Evolutionary conservation across 345 rosid genomes (phyloP).

Genomic region (Barbarea vulgaris): DNA sequence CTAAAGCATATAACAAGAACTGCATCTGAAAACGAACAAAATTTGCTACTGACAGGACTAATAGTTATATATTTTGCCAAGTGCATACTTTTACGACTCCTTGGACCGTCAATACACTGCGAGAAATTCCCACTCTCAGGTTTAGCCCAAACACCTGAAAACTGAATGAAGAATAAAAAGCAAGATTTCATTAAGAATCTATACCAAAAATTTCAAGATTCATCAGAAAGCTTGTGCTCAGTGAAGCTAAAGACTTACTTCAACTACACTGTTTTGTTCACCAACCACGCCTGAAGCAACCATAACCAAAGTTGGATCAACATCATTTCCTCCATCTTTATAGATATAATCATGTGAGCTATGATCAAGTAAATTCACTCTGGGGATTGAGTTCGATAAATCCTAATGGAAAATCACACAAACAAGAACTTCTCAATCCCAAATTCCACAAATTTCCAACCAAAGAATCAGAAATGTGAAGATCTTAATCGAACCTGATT

Average conservation of each 20-base stretch:
- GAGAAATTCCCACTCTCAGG: constrained; percentile 79
- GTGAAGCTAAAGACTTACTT: constrained; percentile 54
- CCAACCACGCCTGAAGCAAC: constrained; percentile 46
- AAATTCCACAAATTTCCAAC: not conserved
- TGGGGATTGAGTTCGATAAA: constrained; percentile 41
- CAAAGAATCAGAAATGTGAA: constrained; percentile 4
- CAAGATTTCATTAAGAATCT: not conserved
- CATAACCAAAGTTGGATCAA: constrained; percentile 50
- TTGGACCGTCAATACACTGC: constrained; percentile 66
- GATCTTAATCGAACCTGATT: constrained; percentile 46
- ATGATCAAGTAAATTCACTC: constrained; percentile 39
- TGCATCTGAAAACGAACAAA: not conserved
- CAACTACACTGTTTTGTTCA: constrained; percentile 37
- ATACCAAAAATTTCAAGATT: not conserved
- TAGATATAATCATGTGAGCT: constrained; percentile 48
- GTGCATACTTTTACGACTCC: constrained; percentile 64
- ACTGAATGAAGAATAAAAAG: constrained; percentile 50
- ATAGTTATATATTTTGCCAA: not conserved
- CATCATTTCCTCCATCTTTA: constrained; percentile 49
- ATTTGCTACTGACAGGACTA: constrained; percentile 6
- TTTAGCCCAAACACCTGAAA: constrained; percentile 80
- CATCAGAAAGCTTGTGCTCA: constrained; percentile 8
- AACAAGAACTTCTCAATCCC: not conserved
- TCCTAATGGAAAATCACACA: constrained; percentile 42
- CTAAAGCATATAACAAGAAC: constrained; percentile 26